phyloP scores from a whole-genome alignment of 345 rosid species.

The Hirschfeldia incana region DNA sequence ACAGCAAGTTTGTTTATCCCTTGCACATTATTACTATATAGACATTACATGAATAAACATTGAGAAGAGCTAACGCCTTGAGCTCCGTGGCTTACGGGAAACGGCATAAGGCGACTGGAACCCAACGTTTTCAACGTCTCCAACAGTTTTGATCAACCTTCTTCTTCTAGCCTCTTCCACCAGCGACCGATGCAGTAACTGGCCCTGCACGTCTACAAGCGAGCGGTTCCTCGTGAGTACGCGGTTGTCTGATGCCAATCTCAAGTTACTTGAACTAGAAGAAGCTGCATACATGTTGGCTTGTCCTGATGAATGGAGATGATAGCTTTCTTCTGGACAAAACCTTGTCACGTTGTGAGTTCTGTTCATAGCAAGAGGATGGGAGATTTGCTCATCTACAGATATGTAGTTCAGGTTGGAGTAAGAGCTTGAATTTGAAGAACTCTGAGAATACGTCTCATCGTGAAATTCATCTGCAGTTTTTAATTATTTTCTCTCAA shows the following conservation, averaged over 20 bases:
- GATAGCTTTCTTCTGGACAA: slow-evolving; percentile 47
- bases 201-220: slow-evolving; percentile 66
- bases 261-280: slow-evolving; percentile 43
- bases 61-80: slow-evolving; percentile 35
- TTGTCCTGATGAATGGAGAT: slow-evolving; percentile 31
- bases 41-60: not conserved
- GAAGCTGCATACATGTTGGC: slow-evolving; percentile 46
- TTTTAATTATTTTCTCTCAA: slow-evolving; percentile 14
- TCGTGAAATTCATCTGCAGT: slow-evolving; percentile 68
- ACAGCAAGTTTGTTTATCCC: slow-evolving; percentile 10
- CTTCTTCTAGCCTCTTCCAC: slow-evolving; percentile 65
- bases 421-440: slow-evolving; percentile 66
- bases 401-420: slow-evolving; percentile 54
- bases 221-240: slow-evolving; percentile 64
- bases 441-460: slow-evolving; percentile 68
- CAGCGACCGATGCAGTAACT: slow-evolving; percentile 54
- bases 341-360: slow-evolving; percentile 56
- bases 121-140: slow-evolving; percentile 76
- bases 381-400: slow-evolving; percentile 48
- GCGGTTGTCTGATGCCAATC: slow-evolving; percentile 35
- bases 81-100: slow-evolving; percentile 37
- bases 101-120: slow-evolving; percentile 57
- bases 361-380: slow-evolving; percentile 31
- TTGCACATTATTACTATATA: not conserved
- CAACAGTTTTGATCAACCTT: slow-evolving; percentile 67